phyloP scores from a whole-genome alignment of 2,329 filamentous ascomycete species.

The Exophiala mesophila region DNA sequence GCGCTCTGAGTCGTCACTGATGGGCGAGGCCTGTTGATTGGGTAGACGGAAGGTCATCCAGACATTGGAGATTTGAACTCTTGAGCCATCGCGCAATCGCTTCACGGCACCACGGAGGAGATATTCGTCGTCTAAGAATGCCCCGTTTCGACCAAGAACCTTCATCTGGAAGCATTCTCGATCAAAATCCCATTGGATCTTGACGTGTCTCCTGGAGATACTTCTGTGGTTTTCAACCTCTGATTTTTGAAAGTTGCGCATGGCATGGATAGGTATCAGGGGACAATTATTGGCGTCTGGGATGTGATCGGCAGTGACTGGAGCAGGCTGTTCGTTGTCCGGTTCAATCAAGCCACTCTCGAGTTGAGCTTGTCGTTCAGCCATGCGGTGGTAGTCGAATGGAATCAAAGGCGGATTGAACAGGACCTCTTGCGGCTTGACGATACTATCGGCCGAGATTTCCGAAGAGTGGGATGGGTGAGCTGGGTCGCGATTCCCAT shows the following conservation, averaged over 20 bases:
- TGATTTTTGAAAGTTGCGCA: conserved; percentile 37
- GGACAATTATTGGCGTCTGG: conserved; percentile 25
- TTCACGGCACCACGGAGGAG: conserved; percentile 44
- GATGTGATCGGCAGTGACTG: conserved; percentile 27
- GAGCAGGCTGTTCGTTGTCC: conserved; percentile 25
- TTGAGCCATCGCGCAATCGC: conserved; percentile 52
- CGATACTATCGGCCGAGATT: conserved; percentile 23
- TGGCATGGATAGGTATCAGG: conserved; percentile 55
- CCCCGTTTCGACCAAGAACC: conserved; percentile 55
- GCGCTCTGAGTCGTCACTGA: conserved; percentile 21
- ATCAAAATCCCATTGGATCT: conserved; percentile 57
- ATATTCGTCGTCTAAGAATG: conserved; percentile 51
- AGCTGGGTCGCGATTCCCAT: conserved; percentile 11
- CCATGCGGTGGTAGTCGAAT: conserved; percentile 25
- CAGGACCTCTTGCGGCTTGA: conserved; percentile 25
- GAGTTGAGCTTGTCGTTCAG: conserved; percentile 20
- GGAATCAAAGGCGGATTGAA: conserved; percentile 24
- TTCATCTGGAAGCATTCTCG: conserved; percentile 54
- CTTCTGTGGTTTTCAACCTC: conserved; percentile 47
- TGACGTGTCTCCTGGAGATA: conserved; percentile 59
- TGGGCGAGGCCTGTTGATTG: conserved; percentile 12
- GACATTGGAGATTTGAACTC: conserved; percentile 49
- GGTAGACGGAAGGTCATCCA: conserved; percentile 25
- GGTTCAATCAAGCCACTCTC: conserved; percentile 12
- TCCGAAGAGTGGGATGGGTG: conserved; percentile 20